Base-by-base conservation (phyloP, 257 asterid species). In the Pogostemon cablin region DNA sequence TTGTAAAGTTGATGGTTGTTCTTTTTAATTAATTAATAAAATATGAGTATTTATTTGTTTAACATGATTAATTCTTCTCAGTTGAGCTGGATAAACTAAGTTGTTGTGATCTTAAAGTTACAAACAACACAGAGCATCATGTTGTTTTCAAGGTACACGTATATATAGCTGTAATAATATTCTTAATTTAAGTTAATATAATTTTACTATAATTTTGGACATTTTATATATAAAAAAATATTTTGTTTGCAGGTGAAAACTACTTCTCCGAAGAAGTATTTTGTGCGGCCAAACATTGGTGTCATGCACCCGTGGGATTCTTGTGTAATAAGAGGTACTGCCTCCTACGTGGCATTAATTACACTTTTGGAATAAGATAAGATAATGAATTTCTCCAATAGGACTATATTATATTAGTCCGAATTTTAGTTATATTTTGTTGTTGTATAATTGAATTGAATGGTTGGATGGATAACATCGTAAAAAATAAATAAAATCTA, bases 31-130 rank as follows among this genome's bases (percentile, higher is more conserved):
- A 58, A 58, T 5, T 58, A 32, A 7, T 1, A 11, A 4, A 10
- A 5, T 59, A 10, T 9, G 15, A 15, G 15, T 15, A 15, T 15
- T 15, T 59, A 40, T 62, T 62, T 62, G 39, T 8, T 43, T 41
- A 15, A 15, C 15, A 15, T 15, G 15, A 15, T 15, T 15, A 35
- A 46, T 60, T 66, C 37, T 74, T 74, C 20, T 63, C 66, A 90
- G 97, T 90, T 85, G 97, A 90, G 81, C 80, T 86, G 75, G 97
- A 89, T 68, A 87, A 87, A 81, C 96, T 83, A 72, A 91, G 91
- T 75, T 87, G 78, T 67, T 86, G 97, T 80, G 93, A 89, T 78
- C 89, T 91, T 73, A 89, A 86, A 82, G 89, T 87, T 73, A 73
- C 93, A 42, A 91, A 89, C 82, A 84, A 80, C 55, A 86, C 95